A percentile compares a stretch with the other conserved stretches of the same genome.
Evolutionary conservation across 2,329 filamentous ascomycete genomes (phyloP).

Genomic region (Tolypocladium album): DNA sequence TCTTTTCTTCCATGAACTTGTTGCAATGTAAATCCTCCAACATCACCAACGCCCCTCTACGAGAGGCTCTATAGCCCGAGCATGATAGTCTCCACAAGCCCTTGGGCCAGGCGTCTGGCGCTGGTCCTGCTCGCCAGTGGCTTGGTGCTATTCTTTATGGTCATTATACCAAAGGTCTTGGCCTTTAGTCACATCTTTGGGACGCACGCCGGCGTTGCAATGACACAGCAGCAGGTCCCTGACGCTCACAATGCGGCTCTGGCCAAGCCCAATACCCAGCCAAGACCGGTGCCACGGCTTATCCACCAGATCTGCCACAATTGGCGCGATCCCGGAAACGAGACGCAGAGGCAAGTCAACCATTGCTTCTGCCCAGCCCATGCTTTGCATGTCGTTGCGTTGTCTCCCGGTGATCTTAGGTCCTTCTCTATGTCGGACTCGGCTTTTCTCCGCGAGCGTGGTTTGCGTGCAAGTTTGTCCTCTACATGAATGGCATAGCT

Average conservation of each 20-base stretch:
- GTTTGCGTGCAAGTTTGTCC: too few relatives aligned
- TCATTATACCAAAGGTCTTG: not conserved
- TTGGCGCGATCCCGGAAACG: not conserved
- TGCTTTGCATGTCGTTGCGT: too few relatives aligned
- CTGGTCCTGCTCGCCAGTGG: not conserved
- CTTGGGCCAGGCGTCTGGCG: not conserved
- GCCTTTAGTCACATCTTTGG: conserved; percentile 1
- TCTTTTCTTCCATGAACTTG: not conserved
- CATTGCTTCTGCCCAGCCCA: too few relatives aligned
- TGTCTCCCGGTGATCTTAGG: too few relatives aligned
- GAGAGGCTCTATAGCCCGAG: not conserved
- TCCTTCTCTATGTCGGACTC: too few relatives aligned
- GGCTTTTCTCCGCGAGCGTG: too few relatives aligned
- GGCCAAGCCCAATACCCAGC: not conserved
- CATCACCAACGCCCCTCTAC: not conserved
- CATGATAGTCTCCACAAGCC: not conserved
- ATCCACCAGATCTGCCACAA: conserved; percentile 3
- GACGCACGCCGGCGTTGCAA: conserved; percentile 1
- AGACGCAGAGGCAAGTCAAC: too few relatives aligned
- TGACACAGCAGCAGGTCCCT: conserved; percentile 1
- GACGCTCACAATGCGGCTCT: not conserved
- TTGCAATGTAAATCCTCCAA: not conserved
- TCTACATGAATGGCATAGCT: too few relatives aligned
- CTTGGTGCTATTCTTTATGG: not conserved
- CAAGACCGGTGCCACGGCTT: conserved; percentile 2